A percentile compares a stretch with the other conserved stretches of the same genome.
phyloP scores from a whole-genome alignment of 2,329 filamentous ascomycete species.

The Ophiocordyceps camponoti-leonardi region DNA sequence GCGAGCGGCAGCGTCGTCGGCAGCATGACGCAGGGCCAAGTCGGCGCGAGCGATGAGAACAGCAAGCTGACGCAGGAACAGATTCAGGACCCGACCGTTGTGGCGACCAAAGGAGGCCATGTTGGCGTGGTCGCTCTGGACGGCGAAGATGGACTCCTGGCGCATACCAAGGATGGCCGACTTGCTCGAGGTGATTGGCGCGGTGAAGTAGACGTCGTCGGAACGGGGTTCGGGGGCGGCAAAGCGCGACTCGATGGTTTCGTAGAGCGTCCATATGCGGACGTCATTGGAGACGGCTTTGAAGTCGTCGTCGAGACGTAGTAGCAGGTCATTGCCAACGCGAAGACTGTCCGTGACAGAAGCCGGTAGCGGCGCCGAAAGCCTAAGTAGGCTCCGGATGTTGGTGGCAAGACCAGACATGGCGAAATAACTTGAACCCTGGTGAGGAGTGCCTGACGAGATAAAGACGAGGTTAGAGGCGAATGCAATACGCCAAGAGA shows the following conservation, averaged over 20 bases:
- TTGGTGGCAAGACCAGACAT: constrained; percentile 36
- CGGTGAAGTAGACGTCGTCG: constrained; percentile 36
- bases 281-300: constrained; percentile 38
- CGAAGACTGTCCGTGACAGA: constrained; percentile 32
- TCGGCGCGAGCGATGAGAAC: constrained; percentile 16
- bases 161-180: constrained; percentile 33
- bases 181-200: constrained; percentile 40
- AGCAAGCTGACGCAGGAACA: constrained; percentile 19
- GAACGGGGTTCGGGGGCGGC: constrained; percentile 9
- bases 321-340: constrained; percentile 29
- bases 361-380: constrained; percentile 30
- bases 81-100: constrained; percentile 28
- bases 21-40: constrained; percentile 7
- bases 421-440: constrained; percentile 44
- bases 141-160: constrained; percentile 31
- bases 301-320: constrained; percentile 36
- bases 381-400: constrained; percentile 32
- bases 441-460: constrained; percentile 36
- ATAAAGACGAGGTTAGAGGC: neutral
- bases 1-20: constrained; percentile 13
- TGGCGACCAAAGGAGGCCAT: constrained; percentile 34
- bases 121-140: constrained; percentile 37
- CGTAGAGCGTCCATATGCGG: constrained; percentile 45
- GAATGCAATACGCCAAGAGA: neutral
- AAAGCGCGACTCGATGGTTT: constrained; percentile 40